Evolutionary conservation across 331 rosid species (phyloP).

Genomic region (Arachis monticola): DNA sequence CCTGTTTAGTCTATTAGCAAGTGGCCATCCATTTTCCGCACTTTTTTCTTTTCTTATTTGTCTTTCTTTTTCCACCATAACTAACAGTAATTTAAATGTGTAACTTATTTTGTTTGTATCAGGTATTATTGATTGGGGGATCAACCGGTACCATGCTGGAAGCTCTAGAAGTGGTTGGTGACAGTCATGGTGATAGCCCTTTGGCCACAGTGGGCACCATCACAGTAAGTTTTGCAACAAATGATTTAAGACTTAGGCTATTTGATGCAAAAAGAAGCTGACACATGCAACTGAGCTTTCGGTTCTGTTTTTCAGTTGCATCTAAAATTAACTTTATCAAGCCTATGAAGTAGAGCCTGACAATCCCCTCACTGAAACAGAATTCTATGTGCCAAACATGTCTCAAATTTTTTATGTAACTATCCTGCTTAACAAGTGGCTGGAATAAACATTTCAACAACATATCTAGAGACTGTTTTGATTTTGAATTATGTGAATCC

Average conservation of each 20-base stretch:
- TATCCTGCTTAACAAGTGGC: conserved; percentile 9
- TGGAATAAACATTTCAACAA: conserved; percentile 19
- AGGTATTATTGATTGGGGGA: conserved; percentile 96
- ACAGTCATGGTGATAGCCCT: conserved; percentile 54
- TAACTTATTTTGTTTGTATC: conserved; percentile 37
- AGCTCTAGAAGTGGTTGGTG: conserved; percentile 86
- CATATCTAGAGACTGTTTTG: conserved; percentile 13
- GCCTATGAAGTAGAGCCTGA: conserved; percentile 17
- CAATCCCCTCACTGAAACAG: conserved; percentile 7
- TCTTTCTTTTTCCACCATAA: neutral
- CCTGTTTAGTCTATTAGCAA: neutral
- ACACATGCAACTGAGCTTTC: conserved; percentile 24
- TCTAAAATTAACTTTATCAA: conserved; percentile 11
- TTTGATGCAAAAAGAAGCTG: conserved; percentile 26
- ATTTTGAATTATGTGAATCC: conserved; percentile 28
- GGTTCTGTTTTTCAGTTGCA: conserved; percentile 30
- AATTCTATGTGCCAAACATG: conserved; percentile 23
- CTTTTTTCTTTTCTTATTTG: neutral
- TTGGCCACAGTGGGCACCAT: conserved; percentile 51
- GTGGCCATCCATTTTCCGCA: neutral
- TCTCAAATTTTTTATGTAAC: conserved; percentile 14
- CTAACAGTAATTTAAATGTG: conserved; percentile 22
- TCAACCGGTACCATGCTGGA: conserved; percentile 95
- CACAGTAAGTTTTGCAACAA: conserved; percentile 58
- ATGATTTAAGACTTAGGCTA: conserved; percentile 9